Conservation (phyloP, 208 protist genomes). For the Naegleria lovaniensis region DNA sequence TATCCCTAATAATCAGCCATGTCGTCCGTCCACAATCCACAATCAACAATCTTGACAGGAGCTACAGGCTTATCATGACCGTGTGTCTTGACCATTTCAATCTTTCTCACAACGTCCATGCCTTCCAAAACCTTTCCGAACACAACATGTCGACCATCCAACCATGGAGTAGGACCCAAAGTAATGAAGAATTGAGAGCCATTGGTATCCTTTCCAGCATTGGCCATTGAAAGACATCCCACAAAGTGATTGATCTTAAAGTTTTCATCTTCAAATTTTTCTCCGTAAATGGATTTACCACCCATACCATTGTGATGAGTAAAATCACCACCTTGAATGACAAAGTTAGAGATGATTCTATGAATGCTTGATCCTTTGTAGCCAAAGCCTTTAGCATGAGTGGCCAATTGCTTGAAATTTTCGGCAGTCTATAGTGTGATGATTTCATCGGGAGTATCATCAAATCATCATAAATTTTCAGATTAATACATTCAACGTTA, state of each 20-base stretch:
- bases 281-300: constrained; percentile 49
- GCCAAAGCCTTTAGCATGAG: constrained; percentile 42
- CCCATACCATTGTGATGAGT: constrained; percentile 50
- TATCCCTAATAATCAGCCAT: too few relatives aligned
- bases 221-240: constrained; percentile 69
- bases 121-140: constrained; percentile 54
- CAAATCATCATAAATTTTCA: too few relatives aligned
- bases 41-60: too few relatives aligned
- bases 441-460: too few relatives aligned
- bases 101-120: constrained; percentile 34
- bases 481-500: too few relatives aligned
- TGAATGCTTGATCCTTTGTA: constrained; percentile 42
- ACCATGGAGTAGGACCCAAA: constrained; percentile 1
- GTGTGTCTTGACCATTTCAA: constrained; percentile 39
- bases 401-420: constrained; percentile 49
- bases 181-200: constrained; percentile 35
- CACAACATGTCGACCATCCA: constrained; percentile 60
- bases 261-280: constrained; percentile 32
- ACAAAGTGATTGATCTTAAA: not conserved
- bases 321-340: constrained; percentile 62
- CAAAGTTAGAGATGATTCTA: constrained; percentile 45
- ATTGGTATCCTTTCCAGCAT: constrained; percentile 55
- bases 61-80: not conserved
- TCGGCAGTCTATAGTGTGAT: constrained; percentile 65
- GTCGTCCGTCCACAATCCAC: too few relatives aligned